A percentile compares a stretch with the other conserved stretches of the same genome.
Evolutionary conservation across 2,329 filamentous ascomycete species (phyloP).

Genomic region (Colletotrichum siamense): DNA sequence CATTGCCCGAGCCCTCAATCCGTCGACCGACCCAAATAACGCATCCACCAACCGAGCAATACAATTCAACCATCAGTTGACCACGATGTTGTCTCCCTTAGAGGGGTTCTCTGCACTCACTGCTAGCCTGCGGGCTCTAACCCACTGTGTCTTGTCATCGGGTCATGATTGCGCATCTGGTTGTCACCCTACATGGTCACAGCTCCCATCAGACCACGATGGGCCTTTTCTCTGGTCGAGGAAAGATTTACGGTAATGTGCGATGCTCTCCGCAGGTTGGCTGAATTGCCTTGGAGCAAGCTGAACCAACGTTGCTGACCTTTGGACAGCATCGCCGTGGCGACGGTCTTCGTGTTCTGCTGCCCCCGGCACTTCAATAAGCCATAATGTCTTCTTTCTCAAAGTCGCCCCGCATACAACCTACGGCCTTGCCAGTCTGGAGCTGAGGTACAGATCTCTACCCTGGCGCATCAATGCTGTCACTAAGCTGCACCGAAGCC

Average conservation of each 20-base stretch:
- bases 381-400: not conserved
- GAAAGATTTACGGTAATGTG: not conserved
- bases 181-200: not conserved
- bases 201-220: not conserved
- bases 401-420: not conserved
- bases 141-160: not conserved
- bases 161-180: not conserved
- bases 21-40: not conserved
- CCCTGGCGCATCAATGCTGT: not conserved
- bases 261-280: not conserved
- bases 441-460: not conserved
- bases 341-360: not conserved
- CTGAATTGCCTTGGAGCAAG: not conserved
- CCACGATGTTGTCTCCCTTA: not conserved
- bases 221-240: not conserved
- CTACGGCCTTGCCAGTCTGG: not conserved
- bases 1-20: not conserved
- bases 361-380: not conserved
- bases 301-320: not conserved
- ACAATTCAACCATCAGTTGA: not conserved
- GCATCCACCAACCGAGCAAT: not conserved
- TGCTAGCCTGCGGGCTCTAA: not conserved
- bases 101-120: not conserved
- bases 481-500: not conserved
- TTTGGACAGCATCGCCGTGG: not conserved